Evolutionary conservation across 148 eudicot genomes (phyloP).

Genomic region (Chenopodium formosanum): DNA sequence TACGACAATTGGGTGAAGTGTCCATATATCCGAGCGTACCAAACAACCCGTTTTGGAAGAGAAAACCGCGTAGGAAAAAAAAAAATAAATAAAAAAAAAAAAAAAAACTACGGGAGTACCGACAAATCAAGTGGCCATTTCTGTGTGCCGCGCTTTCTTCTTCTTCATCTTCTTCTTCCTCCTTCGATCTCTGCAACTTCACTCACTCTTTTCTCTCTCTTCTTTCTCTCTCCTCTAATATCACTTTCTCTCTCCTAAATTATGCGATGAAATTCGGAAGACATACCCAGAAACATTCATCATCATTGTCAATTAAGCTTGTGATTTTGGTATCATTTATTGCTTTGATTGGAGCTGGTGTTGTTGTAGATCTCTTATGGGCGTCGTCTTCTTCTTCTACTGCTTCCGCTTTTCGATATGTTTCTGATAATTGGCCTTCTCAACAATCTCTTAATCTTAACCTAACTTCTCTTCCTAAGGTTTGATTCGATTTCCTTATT

Average conservation of each 20-base stretch:
- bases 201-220: background rate
- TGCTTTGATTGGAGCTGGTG: conserved; percentile 50
- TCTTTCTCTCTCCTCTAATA: background rate
- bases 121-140: background rate
- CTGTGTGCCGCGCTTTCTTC: conserved; percentile 28
- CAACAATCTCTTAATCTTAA: conserved; percentile 24
- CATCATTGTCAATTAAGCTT: conserved; percentile 19
- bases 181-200: conserved; percentile 1
- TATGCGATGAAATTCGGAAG: conserved; percentile 33
- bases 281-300: conserved; percentile 21
- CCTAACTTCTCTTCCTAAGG: conserved; percentile 17
- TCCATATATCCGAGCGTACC: too few relatives aligned
- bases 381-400: conserved; percentile 80
- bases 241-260: background rate
- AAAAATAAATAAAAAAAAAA: background rate
- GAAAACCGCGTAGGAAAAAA: background rate
- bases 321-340: conserved; percentile 29
- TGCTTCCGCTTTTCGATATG: conserved; percentile 33
- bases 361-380: conserved; percentile 71
- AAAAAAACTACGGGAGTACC: background rate
- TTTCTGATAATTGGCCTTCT: conserved; percentile 37
- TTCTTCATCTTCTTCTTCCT: background rate
- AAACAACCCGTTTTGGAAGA: too few relatives aligned
- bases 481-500: background rate
- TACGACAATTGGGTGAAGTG: too few relatives aligned